Conservation (phyloP, 805 yeast species). For the Saccharomyces mikatae region DNA sequence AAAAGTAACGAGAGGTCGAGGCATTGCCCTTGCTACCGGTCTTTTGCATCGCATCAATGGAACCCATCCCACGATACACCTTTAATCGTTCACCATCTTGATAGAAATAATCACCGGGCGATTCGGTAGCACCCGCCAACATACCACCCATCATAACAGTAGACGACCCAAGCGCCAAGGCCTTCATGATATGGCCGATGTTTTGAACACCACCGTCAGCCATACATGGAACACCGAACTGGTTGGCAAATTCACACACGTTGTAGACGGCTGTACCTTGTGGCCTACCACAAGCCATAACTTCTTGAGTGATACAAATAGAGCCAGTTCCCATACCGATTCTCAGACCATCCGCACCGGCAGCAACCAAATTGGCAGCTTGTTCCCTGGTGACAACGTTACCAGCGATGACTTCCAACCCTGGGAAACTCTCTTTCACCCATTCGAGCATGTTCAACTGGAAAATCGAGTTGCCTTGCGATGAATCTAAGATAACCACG, state of each 20-base stretch:
- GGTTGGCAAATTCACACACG: slow-evolving; percentile 87
- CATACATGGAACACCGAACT: slow-evolving; percentile 95
- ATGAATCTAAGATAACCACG: slow-evolving; percentile 71
- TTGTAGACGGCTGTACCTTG: slow-evolving; percentile 98
- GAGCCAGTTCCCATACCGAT: slow-evolving; percentile 99
- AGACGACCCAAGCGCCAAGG: too few relatives aligned
- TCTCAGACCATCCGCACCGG: slow-evolving; percentile 97
- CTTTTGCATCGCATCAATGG: too few relatives aligned
- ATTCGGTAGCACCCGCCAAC: too few relatives aligned
- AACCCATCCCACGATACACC: too few relatives aligned
- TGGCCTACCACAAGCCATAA: slow-evolving; percentile 99
- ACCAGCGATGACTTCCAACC: slow-evolving; percentile 89
- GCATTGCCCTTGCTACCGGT: too few relatives aligned
- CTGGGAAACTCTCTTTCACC: slow-evolving; percentile 75
- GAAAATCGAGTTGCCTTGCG: slow-evolving; percentile 95
- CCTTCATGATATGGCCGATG: slow-evolving; percentile 56
- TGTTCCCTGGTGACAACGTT: slow-evolving; percentile 98
- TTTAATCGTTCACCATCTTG: too few relatives aligned
- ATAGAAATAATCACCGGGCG: too few relatives aligned
- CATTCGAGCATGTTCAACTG: slow-evolving; percentile 89
- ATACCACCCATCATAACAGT: too few relatives aligned
- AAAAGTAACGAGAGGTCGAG: too few relatives aligned
- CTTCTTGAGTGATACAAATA: slow-evolving; percentile 98
- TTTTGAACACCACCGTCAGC: slow-evolving; percentile 99
- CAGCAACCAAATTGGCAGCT: slow-evolving; percentile 88